Conservation (phyloP, 768 basidiomycete genomes). For the Mycena leptocephala region DNA sequence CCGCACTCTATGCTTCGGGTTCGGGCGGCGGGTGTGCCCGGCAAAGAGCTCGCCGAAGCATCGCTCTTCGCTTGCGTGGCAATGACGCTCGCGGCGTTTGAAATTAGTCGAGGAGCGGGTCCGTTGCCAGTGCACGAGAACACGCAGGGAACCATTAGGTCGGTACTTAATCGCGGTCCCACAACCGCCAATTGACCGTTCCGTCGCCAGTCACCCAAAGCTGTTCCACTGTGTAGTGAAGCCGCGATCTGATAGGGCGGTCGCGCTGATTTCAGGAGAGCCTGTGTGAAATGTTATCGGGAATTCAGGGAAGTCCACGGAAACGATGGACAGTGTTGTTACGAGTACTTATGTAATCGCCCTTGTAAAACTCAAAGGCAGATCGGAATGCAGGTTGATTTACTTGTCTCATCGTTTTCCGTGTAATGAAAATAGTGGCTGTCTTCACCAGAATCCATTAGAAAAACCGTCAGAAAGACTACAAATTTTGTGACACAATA, state of each 20-base stretch:
- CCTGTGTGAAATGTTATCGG: no score
- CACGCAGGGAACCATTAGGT: constrained; percentile 64
- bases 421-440: no score
- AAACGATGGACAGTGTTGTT: no score
- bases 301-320: no score
- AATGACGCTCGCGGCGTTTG: constrained; percentile 64
- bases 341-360: no score
- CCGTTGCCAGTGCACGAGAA: constrained; percentile 63
- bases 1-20: constrained; percentile 61
- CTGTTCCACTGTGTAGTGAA: constrained; percentile 54
- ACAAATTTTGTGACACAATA: no score
- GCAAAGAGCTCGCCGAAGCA: constrained; percentile 67
- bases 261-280: constrained; percentile 44
- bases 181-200: background rate
- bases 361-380: no score
- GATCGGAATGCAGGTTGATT: no score
- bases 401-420: no score
- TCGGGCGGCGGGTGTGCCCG: constrained; percentile 64
- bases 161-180: constrained; percentile 10
- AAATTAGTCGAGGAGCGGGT: constrained; percentile 61
- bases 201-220: constrained; percentile 47
- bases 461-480: no score
- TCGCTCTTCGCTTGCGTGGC: constrained; percentile 63
- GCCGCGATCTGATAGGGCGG: constrained; percentile 49
- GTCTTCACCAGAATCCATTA: no score